These are phyloP conservation scores for Arabis hirsuta DNA, from an alignment of 345 rosid species.

Conservation along the genomic window DNA sequence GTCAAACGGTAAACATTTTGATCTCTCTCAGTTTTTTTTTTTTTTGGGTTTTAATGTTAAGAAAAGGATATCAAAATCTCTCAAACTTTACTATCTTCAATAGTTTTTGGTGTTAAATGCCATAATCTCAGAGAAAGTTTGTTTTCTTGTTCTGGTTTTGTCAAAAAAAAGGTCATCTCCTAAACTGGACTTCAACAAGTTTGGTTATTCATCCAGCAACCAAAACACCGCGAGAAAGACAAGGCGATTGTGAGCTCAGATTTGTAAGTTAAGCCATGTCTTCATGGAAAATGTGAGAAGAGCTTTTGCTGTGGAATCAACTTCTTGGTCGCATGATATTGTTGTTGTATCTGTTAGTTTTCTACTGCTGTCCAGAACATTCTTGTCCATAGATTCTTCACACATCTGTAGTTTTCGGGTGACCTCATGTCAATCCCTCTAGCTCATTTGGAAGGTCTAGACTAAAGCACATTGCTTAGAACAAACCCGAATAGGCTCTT, in stretches of 20 bases:
- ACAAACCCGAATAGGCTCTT: no score
- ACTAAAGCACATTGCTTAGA: no score
- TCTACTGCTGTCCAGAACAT: constrained; percentile 26
- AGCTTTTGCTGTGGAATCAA: constrained; percentile 23
- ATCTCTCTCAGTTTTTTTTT: background rate
- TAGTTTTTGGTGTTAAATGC: constrained; percentile 21
- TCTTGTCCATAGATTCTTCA: constrained; percentile 25
- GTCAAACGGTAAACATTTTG: constrained; percentile 53
- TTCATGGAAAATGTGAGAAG: constrained; percentile 8
- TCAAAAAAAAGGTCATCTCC: constrained; percentile 45
- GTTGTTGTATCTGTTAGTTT: constrained; percentile 28
- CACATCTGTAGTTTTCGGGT: background rate
- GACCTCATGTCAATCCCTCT: no score
- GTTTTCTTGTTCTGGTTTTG: constrained; percentile 12
- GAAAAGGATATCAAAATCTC: no score
- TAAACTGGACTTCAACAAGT: constrained; percentile 59
- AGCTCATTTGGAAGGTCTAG: no score
- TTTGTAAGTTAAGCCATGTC: constrained; percentile 31
- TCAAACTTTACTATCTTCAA: background rate
- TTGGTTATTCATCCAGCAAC: constrained; percentile 58
- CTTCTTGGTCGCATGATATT: constrained; percentile 26
- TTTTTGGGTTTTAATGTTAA: no score
- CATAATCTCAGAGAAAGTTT: constrained; percentile 10
- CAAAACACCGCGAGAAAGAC: constrained; percentile 38
- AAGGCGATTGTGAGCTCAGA: constrained; percentile 47